Base-by-base conservation (phyloP, 2,329 filamentous ascomycete genomes). In the Xylariales sp. region DNA sequence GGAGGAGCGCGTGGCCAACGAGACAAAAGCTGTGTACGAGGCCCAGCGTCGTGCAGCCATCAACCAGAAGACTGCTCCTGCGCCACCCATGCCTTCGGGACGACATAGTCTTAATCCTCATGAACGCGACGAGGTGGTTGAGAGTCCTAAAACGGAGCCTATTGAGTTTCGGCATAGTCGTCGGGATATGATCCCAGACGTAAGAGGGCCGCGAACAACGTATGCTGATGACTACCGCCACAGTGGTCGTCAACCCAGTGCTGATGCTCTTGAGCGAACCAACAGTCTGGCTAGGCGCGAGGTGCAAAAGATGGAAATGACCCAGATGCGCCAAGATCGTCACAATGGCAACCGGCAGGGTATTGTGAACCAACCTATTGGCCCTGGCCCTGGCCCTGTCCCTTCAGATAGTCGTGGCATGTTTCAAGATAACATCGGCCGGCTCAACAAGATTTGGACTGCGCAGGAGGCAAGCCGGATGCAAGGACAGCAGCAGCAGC, bases 381-480 rank as follows among this genome's bases (percentile, higher is more conserved):
- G 15, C 5, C 29, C 21, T 17, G 19, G 14, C 8, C 39, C 48
- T 13, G 24, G 42, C 7, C 25, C 40, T 15, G 38, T 33, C 24
- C 23, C 37, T 15, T 43, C 46, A 19, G 49, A 52, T 30, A 51
- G 50, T 41, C 53, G 48, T 4, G 57, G 60, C 31, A 54, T 60
- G 15, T 69, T 76, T 42, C 62, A 67, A 41, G 69, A 77, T 40
- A 67, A 75, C 16, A 63, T 77, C 44, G 65, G 68, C 37, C 65
- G 72, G 2, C 62, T 79, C 16, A 74, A 78, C 45, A 67, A 69
- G 42, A 66, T 79, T 1, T 80, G 76, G 76, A 67, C 62, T 0
- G 62, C 67, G 2, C 74, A 79, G 44, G 74, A 78, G 50, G 63
- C 62, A 3, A 57, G 69, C 8, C 61, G 70, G n/a, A 31, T 38